Percentiles rank a stretch among this genome's conserved stretches.
Conservation (phyloP, 2,329 filamentous ascomycete genomes). For the Grosmannia serpens region DNA sequence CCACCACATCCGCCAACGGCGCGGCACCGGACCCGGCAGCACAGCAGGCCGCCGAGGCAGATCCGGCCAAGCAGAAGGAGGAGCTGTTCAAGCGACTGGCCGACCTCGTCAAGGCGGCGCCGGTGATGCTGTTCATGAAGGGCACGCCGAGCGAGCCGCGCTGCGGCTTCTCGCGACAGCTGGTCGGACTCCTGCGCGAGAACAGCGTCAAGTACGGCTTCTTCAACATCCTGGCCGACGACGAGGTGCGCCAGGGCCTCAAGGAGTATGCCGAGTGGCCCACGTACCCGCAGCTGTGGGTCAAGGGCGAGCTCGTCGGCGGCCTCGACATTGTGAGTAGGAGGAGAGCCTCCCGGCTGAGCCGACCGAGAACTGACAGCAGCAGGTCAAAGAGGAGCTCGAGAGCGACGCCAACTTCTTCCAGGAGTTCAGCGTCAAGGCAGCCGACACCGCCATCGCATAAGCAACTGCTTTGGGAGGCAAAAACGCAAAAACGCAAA, state of each 20-base stretch:
- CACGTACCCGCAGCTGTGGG: constrained; percentile 91
- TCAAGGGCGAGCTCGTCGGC: constrained; percentile 80
- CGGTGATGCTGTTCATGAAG: constrained; percentile 99
- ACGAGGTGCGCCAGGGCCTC: constrained; percentile 89
- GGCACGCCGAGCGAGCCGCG: constrained; percentile 92
- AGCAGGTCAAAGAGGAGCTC: constrained; percentile 85
- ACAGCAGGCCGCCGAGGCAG: constrained; percentile 20
- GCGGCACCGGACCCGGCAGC: constrained; percentile 20
- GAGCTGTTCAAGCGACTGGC: constrained; percentile 70
- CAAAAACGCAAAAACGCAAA: neutral
- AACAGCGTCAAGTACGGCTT: constrained; percentile 93
- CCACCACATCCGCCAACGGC: constrained; percentile 15
- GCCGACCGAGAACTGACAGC: neutral
- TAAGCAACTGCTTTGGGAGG: neutral
- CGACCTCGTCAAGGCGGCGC: constrained; percentile 86
- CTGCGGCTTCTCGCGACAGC: constrained; percentile 88
- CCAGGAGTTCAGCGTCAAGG: constrained; percentile 53
- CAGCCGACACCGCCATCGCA: constrained; percentile 21
- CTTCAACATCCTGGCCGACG: constrained; percentile 97
- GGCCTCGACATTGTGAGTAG: constrained; percentile 83
- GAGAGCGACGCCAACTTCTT: constrained; percentile 76
- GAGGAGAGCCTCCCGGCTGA: neutral
- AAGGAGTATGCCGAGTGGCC: constrained; percentile 99
- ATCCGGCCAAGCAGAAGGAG: constrained; percentile 59
- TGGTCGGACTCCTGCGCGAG: constrained; percentile 78